Conservation (phyloP, 106 monocot genomes). For the Dactylorhiza incarnata region DNA sequence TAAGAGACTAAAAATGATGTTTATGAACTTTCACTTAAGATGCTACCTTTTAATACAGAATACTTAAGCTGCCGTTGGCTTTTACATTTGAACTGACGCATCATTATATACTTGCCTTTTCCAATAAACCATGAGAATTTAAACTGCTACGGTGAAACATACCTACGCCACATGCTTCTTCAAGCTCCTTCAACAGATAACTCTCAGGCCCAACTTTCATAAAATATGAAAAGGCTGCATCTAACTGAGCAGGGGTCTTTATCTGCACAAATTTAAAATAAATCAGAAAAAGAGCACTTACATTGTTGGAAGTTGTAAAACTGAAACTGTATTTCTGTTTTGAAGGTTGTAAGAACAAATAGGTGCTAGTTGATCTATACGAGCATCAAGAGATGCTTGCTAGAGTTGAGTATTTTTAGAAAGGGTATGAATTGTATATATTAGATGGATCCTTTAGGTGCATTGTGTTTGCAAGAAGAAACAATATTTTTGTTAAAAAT, state of each 20-base stretch:
- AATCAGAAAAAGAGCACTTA: not conserved
- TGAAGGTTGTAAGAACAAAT: not conserved
- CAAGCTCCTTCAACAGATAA: slow-evolving; percentile 50
- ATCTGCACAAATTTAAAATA: slow-evolving; percentile 38
- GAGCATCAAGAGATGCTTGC: too few species aligned
- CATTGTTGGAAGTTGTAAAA: not conserved
- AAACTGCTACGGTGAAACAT: slow-evolving; percentile 6
- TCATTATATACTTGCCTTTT: not conserved
- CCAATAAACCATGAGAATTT: not conserved
- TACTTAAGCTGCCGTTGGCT: too few species aligned
- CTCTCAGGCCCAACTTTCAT: slow-evolving; percentile 53
- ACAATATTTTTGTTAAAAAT: too few species aligned
- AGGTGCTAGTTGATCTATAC: too few species aligned
- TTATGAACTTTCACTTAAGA: not conserved
- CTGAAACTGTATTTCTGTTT: too few species aligned
- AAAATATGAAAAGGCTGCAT: slow-evolving; percentile 68
- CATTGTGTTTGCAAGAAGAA: too few species aligned
- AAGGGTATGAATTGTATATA: too few species aligned
- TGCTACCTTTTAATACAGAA: not conserved
- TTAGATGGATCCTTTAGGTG: too few species aligned
- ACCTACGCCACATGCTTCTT: slow-evolving; percentile 94
- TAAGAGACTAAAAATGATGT: not conserved
- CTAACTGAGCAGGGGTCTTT: slow-evolving; percentile 69
- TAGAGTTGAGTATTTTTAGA: too few species aligned
- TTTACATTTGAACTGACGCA: too few species aligned